Percentiles rank a stretch among this genome's conserved stretches.
These are phyloP conservation scores for Euclidium syriacum DNA, from an alignment of 345 rosid genomes.

Conservation along the genomic window DNA sequence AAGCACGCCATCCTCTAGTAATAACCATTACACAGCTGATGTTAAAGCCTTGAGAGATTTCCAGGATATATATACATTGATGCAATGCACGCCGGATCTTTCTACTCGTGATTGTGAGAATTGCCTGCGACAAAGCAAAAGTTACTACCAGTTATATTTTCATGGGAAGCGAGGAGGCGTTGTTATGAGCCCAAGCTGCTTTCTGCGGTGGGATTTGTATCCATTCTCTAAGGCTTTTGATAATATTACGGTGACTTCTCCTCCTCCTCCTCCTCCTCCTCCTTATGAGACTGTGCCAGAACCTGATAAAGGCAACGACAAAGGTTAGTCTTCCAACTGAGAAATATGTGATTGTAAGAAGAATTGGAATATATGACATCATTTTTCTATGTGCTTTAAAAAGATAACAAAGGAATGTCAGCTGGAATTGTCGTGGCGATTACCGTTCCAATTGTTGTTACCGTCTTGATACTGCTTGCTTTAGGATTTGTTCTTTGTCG, in stretches of 20 bases:
- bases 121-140: slow-evolving; percentile 1
- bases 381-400: too few relatives aligned
- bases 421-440: too few relatives aligned
- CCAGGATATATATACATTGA: slow-evolving; percentile 3
- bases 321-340: too few relatives aligned
- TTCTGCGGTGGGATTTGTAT: slow-evolving; percentile 22
- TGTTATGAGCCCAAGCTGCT: slow-evolving; percentile 14
- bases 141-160: background rate
- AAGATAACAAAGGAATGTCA: too few relatives aligned
- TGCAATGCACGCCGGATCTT: slow-evolving; percentile 36
- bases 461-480: too few relatives aligned
- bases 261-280: too few relatives aligned
- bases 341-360: too few relatives aligned
- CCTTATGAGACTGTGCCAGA: too few relatives aligned
- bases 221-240: slow-evolving; percentile 1
- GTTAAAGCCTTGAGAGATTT: background rate
- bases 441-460: too few relatives aligned
- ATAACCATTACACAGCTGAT: background rate
- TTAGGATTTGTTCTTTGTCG: too few relatives aligned
- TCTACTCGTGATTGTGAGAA: slow-evolving; percentile 17
- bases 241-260: background rate
- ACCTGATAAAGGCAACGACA: too few relatives aligned
- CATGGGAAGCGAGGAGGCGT: background rate
- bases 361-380: too few relatives aligned
- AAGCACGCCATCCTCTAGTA: background rate